A percentile compares a stretch with the other conserved stretches of the same genome.
Evolutionary conservation across 2,329 filamentous ascomycete species (phyloP).

Genomic region (Trichoderma simmonsii): DNA sequence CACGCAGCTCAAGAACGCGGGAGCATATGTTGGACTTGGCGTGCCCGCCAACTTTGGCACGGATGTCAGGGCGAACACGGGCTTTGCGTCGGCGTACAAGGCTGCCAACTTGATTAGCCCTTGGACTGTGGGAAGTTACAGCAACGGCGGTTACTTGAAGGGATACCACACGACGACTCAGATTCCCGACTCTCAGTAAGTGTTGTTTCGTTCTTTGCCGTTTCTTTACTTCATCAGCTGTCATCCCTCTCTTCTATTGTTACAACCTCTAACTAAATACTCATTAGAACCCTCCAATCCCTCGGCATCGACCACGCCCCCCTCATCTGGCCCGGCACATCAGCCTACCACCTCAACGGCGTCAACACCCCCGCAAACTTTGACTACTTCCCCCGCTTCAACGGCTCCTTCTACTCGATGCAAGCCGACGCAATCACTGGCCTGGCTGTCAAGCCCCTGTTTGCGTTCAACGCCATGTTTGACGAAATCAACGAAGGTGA

Average conservation of each 20-base stretch:
- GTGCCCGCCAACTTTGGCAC: not conserved
- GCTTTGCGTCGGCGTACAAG: conserved; percentile 10
- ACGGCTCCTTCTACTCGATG: conserved; percentile 14
- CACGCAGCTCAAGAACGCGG: not conserved
- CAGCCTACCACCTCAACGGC: conserved; percentile 15
- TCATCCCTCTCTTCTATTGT: too few relatives aligned
- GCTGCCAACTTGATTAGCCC: conserved; percentile 12
- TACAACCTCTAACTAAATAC: not conserved
- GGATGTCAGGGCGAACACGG: conserved; percentile 2
- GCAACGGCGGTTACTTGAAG: not conserved
- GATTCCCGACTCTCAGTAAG: conserved; percentile 11
- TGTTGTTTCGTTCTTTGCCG: not conserved
- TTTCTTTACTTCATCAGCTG: not conserved
- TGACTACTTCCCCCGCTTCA: conserved; percentile 15
- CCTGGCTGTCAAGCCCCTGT: not conserved
- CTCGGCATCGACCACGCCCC: conserved; percentile 14
- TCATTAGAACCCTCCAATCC: not conserved
- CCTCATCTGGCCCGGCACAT: conserved; percentile 10
- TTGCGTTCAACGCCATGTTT: conserved; percentile 17
- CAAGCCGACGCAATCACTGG: conserved; percentile 10
- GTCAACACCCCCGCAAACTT: not conserved
- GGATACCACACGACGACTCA: conserved; percentile 15
- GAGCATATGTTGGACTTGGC: not conserved
- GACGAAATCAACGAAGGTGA: conserved; percentile 13
- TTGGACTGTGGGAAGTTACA: conserved; percentile 13